These are phyloP conservation scores for Fusarium siculi DNA, from an alignment of 2,329 filamentous ascomycete genomes.

Conservation along the genomic window DNA sequence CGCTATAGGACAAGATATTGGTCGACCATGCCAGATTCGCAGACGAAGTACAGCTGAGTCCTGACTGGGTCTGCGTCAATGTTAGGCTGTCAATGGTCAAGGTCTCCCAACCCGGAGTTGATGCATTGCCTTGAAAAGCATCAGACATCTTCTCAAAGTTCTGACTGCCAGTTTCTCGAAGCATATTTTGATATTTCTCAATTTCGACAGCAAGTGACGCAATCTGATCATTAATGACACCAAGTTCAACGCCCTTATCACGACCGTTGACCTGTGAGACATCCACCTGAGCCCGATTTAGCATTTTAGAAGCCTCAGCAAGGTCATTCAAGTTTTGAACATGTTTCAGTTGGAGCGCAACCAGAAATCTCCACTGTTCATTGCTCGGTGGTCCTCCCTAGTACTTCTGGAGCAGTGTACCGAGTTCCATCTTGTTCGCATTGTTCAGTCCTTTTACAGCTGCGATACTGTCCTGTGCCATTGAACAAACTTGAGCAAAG, in stretches of 20 bases:
- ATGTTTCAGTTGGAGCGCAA: background rate
- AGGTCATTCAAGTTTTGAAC: rapidly evolving
- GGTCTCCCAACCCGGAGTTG: background rate
- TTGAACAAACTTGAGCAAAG: background rate
- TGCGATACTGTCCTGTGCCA: too few relatives aligned
- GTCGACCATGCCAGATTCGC: background rate
- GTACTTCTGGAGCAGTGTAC: background rate
- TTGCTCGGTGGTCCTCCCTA: background rate
- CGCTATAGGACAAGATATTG: background rate
- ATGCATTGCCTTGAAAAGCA: background rate
- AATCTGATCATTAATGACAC: background rate
- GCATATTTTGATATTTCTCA: background rate
- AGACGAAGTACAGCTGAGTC: background rate
- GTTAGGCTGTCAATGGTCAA: background rate
- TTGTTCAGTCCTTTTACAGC: background rate
- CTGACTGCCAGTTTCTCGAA: background rate
- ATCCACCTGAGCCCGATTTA: background rate
- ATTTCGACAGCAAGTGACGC: background rate
- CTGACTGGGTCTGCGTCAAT: background rate
- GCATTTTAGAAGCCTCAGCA: background rate
- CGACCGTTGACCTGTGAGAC: background rate
- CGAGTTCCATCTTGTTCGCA: background rate
- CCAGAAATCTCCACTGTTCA: background rate
- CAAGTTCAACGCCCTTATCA: background rate
- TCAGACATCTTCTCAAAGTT: background rate